A percentile compares a stretch with the other conserved stretches of the same genome.
Conservation (phyloP, 2,329 filamentous ascomycete genomes). For the Apiospora sp. region DNA sequence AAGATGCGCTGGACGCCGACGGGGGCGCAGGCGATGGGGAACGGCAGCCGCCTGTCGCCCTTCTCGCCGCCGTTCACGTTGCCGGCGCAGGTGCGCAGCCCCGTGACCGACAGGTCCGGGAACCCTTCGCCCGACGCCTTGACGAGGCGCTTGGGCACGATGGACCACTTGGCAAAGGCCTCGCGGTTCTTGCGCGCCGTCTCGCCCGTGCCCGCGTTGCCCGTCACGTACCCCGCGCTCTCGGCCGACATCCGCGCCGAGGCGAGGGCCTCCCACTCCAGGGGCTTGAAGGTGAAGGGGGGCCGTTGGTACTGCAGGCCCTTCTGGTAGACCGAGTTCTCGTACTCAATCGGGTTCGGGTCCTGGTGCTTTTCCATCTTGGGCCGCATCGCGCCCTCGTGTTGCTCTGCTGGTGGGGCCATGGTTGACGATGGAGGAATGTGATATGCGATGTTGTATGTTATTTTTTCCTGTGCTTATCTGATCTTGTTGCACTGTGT, state of each 20-base stretch:
- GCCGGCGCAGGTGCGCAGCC: conserved; percentile 29
- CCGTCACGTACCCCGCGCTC: conserved; percentile 36
- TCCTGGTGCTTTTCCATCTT: conserved; percentile 28
- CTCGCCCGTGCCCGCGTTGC: conserved; percentile 37
- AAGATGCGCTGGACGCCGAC: conserved; percentile 40
- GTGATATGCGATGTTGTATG: neutral
- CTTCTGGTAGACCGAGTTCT: conserved; percentile 33
- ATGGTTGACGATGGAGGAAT: neutral
- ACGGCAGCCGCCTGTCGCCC: conserved; percentile 28
- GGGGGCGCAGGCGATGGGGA: conserved; percentile 37
- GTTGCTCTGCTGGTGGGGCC: neutral
- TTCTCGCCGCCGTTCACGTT: neutral
- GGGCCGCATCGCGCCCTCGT: conserved; percentile 19
- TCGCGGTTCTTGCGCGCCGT: conserved; percentile 37
- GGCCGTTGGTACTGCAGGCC: conserved; percentile 37
- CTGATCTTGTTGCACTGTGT: neutral
- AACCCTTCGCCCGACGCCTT: conserved; percentile 29
- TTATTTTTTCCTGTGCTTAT: neutral
- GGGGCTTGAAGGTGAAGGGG: conserved; percentile 38
- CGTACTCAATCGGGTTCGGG: conserved; percentile 34
- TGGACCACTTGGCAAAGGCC: conserved; percentile 36
- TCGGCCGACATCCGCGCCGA: conserved; percentile 38
- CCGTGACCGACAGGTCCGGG: conserved; percentile 29
- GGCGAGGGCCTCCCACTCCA: conserved; percentile 38
- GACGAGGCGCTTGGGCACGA: conserved; percentile 36